phyloP scores from a whole-genome alignment of 2,329 filamentous ascomycete genomes.

The Aaosphaeria arxii region DNA sequence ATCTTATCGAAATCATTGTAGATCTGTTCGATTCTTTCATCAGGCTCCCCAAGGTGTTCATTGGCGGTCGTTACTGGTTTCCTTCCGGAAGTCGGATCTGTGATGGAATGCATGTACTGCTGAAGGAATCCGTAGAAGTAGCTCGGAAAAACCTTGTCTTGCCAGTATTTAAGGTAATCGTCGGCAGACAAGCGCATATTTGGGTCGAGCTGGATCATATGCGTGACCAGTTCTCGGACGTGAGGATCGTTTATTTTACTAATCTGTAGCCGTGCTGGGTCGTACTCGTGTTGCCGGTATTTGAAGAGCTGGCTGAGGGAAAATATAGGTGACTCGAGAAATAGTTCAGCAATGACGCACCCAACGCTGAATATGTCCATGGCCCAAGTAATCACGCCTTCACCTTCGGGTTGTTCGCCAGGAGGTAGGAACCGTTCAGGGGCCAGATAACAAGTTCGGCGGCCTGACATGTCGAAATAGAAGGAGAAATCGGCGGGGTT shows the following conservation, averaged over 20 bases:
- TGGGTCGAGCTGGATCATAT: constrained; percentile 95
- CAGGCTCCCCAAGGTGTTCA: constrained; percentile 78
- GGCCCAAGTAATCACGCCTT: constrained; percentile 72
- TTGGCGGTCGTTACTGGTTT: constrained; percentile 65
- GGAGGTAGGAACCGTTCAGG: constrained; percentile 84
- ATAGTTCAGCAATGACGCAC: constrained; percentile 94
- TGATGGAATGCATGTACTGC: constrained; percentile 95
- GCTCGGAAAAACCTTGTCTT: constrained; percentile 84
- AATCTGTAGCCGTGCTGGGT: constrained; percentile 76
- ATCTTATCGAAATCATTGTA: constrained; percentile 98
- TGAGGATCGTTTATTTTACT: constrained; percentile 84
- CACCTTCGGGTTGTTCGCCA: constrained; percentile 63
- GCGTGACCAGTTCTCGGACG: constrained; percentile 81
- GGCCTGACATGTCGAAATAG: constrained; percentile 90
- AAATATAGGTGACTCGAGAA: constrained; percentile 94
- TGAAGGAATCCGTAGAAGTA: constrained; percentile 98
- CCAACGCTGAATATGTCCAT: constrained; percentile 99
- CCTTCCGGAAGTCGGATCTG: constrained; percentile 80
- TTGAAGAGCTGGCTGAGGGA: constrained; percentile 95
- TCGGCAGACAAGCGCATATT: constrained; percentile 90
- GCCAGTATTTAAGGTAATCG: constrained; percentile 90
- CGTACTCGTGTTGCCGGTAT: constrained; percentile 89
- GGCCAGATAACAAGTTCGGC: constrained; percentile 90
- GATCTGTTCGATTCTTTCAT: constrained; percentile 90
- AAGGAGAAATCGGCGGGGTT: constrained; percentile 98